These are phyloP conservation scores for Holtermannia corniformis DNA, from an alignment of 768 basidiomycete species.

Conservation along the genomic window DNA sequence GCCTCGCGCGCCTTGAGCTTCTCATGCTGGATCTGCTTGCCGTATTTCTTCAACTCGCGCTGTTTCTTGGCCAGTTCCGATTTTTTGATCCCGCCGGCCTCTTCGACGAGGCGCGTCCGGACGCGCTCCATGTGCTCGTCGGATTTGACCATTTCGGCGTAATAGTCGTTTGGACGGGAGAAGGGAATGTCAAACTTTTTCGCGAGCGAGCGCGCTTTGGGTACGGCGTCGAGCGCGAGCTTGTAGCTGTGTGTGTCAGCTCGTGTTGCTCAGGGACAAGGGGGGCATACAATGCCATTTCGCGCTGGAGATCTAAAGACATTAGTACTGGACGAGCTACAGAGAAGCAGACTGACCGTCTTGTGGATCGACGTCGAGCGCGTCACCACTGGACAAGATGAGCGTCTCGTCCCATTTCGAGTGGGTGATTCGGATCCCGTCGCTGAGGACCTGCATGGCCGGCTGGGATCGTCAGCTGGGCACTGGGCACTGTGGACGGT, in stretches of 20 bases:
- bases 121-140: conserved; percentile 98
- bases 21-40: conserved; percentile 93
- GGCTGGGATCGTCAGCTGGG: conserved; percentile 10
- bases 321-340: conserved; percentile 5
- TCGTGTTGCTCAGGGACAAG: not conserved
- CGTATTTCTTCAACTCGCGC: conserved; percentile 93
- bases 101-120: conserved; percentile 79
- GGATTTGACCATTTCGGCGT: conserved; percentile 97
- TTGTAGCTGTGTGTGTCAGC: conserved; percentile 65
- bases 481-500: not conserved
- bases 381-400: conserved; percentile 26
- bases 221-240: conserved; percentile 78
- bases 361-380: conserved; percentile 24
- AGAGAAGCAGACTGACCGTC: conserved; percentile 20
- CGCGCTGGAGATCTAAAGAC: conserved; percentile 73
- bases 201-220: conserved; percentile 66
- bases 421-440: conserved; percentile 29
- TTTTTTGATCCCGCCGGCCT: conserved; percentile 75
- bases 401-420: conserved; percentile 32
- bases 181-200: conserved; percentile 65
- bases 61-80: conserved; percentile 84
- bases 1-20: conserved; percentile 81
- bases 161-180: conserved; percentile 85
- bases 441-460: conserved; percentile 29
- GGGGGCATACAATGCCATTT: conserved; percentile 77